These are phyloP conservation scores for Aspergillus ibericus DNA, from an alignment of 2,329 filamentous ascomycete genomes.

Conservation along the genomic window DNA sequence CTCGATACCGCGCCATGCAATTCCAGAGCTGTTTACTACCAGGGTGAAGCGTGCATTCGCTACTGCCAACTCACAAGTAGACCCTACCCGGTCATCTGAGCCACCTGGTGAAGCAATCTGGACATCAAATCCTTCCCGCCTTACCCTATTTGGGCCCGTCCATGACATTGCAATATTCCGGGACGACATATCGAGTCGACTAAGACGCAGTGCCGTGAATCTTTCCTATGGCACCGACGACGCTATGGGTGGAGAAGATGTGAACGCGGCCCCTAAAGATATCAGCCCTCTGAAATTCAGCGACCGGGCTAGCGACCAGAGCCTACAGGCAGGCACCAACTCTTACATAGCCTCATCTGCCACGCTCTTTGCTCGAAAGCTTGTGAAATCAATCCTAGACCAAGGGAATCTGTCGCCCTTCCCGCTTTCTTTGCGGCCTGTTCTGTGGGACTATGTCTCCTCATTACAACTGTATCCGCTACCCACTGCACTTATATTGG, in stretches of 20 bases:
- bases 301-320: slow-evolving; percentile 23
- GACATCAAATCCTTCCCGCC: slow-evolving; percentile 80
- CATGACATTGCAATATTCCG: slow-evolving; percentile 86
- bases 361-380: slow-evolving; percentile 62
- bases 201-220: slow-evolving; percentile 73
- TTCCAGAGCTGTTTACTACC: slow-evolving; percentile 89
- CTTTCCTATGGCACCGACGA: slow-evolving; percentile 52
- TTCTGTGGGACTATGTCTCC: slow-evolving; percentile 84
- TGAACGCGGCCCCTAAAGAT: slow-evolving; percentile 12
- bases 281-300: slow-evolving; percentile 35
- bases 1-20: slow-evolving; percentile 50
- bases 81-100: slow-evolving; percentile 50
- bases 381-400: slow-evolving; percentile 89
- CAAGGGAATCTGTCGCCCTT: slow-evolving; percentile 90
- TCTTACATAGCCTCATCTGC: slow-evolving; percentile 26
- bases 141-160: slow-evolving; percentile 81
- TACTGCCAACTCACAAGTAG: slow-evolving; percentile 70
- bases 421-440: slow-evolving; percentile 71
- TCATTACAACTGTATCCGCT: slow-evolving; percentile 82
- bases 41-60: slow-evolving; percentile 79
- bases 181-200: slow-evolving; percentile 78
- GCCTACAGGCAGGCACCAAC: slow-evolving; percentile 16
- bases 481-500: slow-evolving; percentile 78
- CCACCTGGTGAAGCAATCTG: slow-evolving; percentile 74
- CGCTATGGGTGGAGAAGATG: slow-evolving; percentile 29